These are phyloP conservation scores for Leccinellum rugosiceps DNA, from an alignment of 768 basidiomycete genomes.

Conservation along the genomic window DNA sequence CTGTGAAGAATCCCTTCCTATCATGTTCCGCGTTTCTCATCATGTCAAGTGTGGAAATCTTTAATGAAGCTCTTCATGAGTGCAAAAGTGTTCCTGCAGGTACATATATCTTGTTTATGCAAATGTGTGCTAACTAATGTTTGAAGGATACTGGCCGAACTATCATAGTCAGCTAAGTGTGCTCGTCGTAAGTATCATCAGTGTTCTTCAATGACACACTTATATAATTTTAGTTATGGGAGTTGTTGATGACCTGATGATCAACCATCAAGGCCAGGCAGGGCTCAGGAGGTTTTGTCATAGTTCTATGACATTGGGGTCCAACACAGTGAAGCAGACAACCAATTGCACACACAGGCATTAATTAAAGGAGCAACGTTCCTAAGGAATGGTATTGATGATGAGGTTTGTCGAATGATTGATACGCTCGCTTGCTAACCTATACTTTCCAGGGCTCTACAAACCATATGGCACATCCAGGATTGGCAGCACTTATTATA, in stretches of 20 bases:
- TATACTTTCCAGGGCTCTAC: too few relatives aligned
- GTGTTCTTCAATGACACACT: background rate
- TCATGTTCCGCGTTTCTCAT: background rate
- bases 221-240: background rate
- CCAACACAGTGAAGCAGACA: background rate
- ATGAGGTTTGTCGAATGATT: background rate
- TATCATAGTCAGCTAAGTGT: background rate
- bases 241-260: background rate
- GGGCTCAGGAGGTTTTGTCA: background rate
- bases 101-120: background rate
- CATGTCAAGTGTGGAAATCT: background rate
- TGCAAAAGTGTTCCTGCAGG: background rate
- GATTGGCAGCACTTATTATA: too few relatives aligned
- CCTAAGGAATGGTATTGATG: background rate
- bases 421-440: background rate
- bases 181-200: background rate
- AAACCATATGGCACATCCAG: too few relatives aligned
- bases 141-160: background rate
- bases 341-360: background rate
- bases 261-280: background rate
- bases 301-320: background rate
- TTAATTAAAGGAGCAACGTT: background rate
- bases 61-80: background rate
- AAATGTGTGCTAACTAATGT: background rate
- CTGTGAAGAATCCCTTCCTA: background rate